These are phyloP conservation scores for Schizochytrium sp. DNA, from an alignment of 108 stramenopile species.

Conservation along the genomic window DNA sequence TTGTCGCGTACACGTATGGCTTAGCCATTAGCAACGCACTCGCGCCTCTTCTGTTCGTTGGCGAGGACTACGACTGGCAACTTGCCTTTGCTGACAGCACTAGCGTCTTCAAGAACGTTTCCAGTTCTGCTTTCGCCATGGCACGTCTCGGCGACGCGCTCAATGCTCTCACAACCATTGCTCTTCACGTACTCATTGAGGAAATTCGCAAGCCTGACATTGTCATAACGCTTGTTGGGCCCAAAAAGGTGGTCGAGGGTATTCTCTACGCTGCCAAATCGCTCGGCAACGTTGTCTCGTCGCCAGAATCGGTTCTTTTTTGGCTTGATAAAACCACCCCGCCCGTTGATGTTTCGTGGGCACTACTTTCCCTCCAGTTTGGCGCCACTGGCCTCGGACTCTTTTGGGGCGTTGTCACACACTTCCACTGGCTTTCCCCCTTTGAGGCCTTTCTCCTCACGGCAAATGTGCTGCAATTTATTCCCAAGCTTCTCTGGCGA, in stretches of 20 bases:
- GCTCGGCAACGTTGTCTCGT: constrained; percentile 9
- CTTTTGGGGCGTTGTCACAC: background rate
- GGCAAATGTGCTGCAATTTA: background rate
- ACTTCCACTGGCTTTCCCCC: background rate
- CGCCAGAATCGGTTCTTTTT: background rate
- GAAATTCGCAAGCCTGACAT: background rate
- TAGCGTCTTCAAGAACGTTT: background rate
- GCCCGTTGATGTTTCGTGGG: background rate
- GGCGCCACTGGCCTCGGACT: background rate
- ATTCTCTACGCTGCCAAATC: background rate
- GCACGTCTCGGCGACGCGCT: background rate
- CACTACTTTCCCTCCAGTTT: background rate
- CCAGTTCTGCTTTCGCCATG: background rate
- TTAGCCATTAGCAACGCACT: background rate
- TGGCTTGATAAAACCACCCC: background rate
- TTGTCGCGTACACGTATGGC: background rate
- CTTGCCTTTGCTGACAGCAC: background rate
- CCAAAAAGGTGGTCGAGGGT: background rate
- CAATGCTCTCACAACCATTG: background rate
- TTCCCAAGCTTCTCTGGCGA: background rate
- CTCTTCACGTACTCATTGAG: background rate
- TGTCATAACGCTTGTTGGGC: background rate
- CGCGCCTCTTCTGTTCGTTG: background rate
- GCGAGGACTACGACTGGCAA: background rate
- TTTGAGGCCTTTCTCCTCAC: background rate